Conservation (phyloP, 2,329 filamentous ascomycete species). For the Aspergillus sp. region DNA sequence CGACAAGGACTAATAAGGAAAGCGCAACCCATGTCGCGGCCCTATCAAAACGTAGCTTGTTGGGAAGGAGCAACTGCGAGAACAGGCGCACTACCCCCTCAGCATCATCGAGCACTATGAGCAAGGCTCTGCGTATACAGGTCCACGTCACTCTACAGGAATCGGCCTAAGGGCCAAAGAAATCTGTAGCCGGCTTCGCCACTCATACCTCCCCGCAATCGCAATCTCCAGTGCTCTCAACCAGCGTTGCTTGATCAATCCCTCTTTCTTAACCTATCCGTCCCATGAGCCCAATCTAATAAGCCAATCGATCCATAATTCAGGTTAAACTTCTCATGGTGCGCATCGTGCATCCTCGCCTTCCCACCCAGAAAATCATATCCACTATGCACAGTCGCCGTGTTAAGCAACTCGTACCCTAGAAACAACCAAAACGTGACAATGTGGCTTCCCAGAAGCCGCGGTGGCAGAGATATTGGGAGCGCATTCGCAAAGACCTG, state of each 20-base stretch:
- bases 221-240: no score
- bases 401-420: constrained; percentile 55
- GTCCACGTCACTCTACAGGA: no score
- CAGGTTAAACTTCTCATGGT: constrained; percentile 62
- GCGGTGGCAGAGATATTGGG: constrained; percentile 56
- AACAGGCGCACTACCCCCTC: background rate
- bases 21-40: background rate
- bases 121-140: background rate
- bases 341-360: constrained; percentile 59
- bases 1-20: background rate
- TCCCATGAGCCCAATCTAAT: constrained; percentile 61
- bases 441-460: constrained; percentile 54
- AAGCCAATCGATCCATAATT: constrained; percentile 59
- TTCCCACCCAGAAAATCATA: constrained; percentile 56
- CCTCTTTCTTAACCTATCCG: constrained; percentile 25
- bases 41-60: background rate
- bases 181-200: no score
- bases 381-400: constrained; percentile 60
- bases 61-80: background rate
- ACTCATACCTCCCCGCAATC: no score
- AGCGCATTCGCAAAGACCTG: constrained; percentile 59
- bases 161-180: no score
- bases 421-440: constrained; percentile 59
- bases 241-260: no score
- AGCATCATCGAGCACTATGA: background rate